These are phyloP conservation scores for Alternaria arborescens DNA, from an alignment of 2,329 filamentous ascomycete genomes.

Conservation along the genomic window DNA sequence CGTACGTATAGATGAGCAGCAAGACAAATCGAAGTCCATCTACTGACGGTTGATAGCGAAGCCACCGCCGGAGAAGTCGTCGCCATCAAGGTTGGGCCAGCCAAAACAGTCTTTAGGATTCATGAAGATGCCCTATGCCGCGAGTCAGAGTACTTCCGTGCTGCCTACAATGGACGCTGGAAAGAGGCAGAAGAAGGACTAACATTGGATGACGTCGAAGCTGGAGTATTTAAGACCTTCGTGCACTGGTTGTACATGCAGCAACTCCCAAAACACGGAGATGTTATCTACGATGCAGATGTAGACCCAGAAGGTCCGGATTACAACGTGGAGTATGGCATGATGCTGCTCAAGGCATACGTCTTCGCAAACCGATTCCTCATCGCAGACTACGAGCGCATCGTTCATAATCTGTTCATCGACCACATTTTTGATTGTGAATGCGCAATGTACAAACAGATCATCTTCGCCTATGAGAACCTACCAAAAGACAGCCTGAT, in stretches of 20 bases:
- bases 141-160: neutral
- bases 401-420: neutral
- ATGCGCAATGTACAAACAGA: rapidly evolving
- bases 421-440: neutral
- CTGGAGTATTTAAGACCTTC: neutral
- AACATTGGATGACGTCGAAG: neutral
- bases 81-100: neutral
- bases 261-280: neutral
- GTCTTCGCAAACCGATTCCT: neutral
- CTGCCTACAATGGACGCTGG: neutral
- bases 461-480: neutral
- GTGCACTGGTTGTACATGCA: neutral
- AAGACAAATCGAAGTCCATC: neutral
- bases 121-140: neutral
- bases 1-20: neutral
- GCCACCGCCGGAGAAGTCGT: neutral
- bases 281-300: no score
- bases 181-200: neutral
- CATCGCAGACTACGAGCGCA: neutral
- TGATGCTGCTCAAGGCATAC: neutral
- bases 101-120: neutral
- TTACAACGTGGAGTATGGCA: no score
- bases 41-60: neutral
- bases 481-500: neutral
- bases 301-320: no score